Conservation (phyloP, 2,329 filamentous ascomycete genomes). For the Lasiodiplodia gonubiensis region DNA sequence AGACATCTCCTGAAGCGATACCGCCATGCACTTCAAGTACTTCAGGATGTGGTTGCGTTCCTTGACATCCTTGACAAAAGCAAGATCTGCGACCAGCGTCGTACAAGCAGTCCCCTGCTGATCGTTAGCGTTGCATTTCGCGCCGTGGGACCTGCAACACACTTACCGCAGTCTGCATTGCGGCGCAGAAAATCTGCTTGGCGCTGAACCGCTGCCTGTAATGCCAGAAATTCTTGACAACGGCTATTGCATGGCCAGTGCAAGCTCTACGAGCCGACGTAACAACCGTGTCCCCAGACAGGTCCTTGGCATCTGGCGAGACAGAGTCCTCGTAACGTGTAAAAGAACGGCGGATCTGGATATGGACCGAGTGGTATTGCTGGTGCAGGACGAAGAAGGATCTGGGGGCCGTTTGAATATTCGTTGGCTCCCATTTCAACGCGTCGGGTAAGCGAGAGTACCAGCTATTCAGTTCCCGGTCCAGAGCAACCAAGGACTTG, state of each 20-base stretch:
- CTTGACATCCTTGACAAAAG: conserved; percentile 46
- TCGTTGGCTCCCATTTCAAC: conserved; percentile 43
- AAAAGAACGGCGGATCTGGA: conserved; percentile 61
- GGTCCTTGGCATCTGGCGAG: conserved; percentile 43
- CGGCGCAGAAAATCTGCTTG: conserved; percentile 57
- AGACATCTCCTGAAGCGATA: conserved; percentile 60
- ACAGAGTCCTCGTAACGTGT: conserved; percentile 55
- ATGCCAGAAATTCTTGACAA: conserved; percentile 62
- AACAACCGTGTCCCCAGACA: conserved; percentile 50
- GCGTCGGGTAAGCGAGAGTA: conserved; percentile 59
- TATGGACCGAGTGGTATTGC: conserved; percentile 61
- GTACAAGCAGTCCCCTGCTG: conserved; percentile 58
- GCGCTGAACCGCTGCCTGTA: conserved; percentile 60
- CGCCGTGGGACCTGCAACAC: neutral
- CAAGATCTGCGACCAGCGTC: conserved; percentile 58
- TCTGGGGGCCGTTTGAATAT: conserved; percentile 44
- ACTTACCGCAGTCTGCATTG: conserved; percentile 57
- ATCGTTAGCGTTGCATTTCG: conserved; percentile 25
- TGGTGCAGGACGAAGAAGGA: conserved; percentile 62
- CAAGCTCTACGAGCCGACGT: conserved; percentile 59
- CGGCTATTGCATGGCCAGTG: conserved; percentile 60
- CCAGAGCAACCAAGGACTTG: conserved; percentile 57
- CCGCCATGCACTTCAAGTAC: conserved; percentile 61
- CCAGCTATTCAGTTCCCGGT: conserved; percentile 62
- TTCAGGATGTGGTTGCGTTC: conserved; percentile 51